Evolutionary conservation across 768 basidiomycete species (phyloP), one percentile per base, ranked within the genome.

Genomic region (Punctularia strigosozonata): DNA sequence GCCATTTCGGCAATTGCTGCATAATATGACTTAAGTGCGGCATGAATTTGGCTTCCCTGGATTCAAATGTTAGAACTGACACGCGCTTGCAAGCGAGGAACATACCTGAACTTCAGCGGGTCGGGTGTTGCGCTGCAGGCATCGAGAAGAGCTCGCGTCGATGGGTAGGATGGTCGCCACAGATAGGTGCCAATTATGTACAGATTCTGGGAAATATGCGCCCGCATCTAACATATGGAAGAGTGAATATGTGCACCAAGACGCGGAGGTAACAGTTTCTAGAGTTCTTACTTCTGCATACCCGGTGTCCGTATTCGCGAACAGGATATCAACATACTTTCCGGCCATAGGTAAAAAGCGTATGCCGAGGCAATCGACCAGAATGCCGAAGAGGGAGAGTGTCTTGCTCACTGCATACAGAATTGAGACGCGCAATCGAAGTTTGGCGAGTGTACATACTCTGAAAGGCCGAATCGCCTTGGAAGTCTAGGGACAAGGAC

Each of bases 391-490:
- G 7, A 83, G 57, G 25, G 74, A 66, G 4, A 91, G 62, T 1
- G 83, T 61, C 52, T 90, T 90, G 47, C 70, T 80, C 68, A 87
- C 88, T 90, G 50, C 18, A 42, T 37, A 37, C 21, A n/a, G 31
- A 25, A 34, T 49, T 41, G 17, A 24, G 37, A 31, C 43, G 23
- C 17, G 15, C 34, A 15, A 45, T 30, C 30, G 23, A 23, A 15
- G 24, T 18, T 5, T 8, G 12, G 31, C 17, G 21, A 25, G 14
- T 14, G 19, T 4, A 63, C 75, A 53, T 61, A 85, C 88, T 80
- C 46, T 80, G 73, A 55, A 95, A 95, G 2, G 87, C 85, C 21
- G 88, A 94, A 46, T 86, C 84, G 33, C 79, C 74, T 25, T 73
- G 71, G 55, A 92, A 87, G 46, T 95, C 90, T 4, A 89, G 62